A percentile compares a stretch with the other conserved stretches of the same genome.
These are phyloP conservation scores for Cryptococcus deneoformans DNA, from an alignment of 1,284 basidiomycete species.

Conservation along the genomic window DNA sequence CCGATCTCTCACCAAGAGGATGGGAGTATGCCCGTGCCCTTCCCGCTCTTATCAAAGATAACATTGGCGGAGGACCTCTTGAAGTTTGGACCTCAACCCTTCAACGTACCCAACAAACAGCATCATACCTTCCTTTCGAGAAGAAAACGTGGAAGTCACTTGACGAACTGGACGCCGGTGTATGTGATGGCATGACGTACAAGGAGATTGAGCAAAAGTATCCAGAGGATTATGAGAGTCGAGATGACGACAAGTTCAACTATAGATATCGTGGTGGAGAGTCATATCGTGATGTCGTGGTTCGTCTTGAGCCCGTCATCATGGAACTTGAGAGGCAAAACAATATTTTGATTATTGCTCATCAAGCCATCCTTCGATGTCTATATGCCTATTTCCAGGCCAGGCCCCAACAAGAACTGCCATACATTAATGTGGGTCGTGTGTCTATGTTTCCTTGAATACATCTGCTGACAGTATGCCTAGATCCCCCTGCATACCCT, in stretches of 20 bases:
- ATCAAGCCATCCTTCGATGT: conserved; percentile 88
- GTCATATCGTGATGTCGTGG: conserved; percentile 94
- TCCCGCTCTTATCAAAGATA: conserved; percentile 82
- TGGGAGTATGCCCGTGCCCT: conserved; percentile 81
- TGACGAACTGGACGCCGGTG: conserved; percentile 97
- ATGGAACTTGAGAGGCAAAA: conserved; percentile 98
- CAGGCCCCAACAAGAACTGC: conserved; percentile 86
- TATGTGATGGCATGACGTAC: conserved; percentile 99
- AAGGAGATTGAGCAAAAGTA: conserved; percentile 97
- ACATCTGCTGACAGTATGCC: neutral
- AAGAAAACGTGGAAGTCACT: conserved; percentile 99
- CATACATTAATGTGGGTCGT: conserved; percentile 76
- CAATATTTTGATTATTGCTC: conserved; percentile 95
- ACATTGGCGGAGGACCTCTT: conserved; percentile 72
- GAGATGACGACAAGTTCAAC: conserved; percentile 99
- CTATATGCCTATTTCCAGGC: conserved; percentile 96
- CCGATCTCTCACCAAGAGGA: conserved; percentile 78
- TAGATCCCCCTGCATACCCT: conserved; percentile 89
- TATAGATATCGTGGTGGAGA: conserved; percentile 95
- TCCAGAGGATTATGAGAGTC: conserved; percentile 97
- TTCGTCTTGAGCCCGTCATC: conserved; percentile 94
- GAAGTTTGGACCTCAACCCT: conserved; percentile 98
- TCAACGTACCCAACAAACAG: conserved; percentile 89
- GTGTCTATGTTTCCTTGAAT: neutral
- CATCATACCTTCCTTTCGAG: conserved; percentile 72